Conservation (phyloP, 2,329 filamentous ascomycete species). For the Drechslerella dactyloides region DNA sequence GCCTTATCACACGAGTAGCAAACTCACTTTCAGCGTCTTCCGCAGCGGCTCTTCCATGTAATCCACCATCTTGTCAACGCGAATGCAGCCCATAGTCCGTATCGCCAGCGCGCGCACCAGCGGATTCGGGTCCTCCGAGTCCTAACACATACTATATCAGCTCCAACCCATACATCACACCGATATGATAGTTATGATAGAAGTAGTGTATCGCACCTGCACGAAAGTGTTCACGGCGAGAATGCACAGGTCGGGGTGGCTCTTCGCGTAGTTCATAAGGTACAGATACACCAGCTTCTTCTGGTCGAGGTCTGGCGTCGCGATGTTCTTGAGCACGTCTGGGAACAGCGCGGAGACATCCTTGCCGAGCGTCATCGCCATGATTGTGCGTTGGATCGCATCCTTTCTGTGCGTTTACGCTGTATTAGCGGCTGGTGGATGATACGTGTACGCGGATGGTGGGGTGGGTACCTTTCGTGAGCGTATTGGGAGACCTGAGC, state of each 20-base stretch:
- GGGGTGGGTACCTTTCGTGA: constrained; percentile 73
- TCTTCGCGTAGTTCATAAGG: constrained; percentile 99
- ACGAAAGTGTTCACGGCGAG: constrained; percentile 99
- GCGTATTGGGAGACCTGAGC: constrained; percentile 84
- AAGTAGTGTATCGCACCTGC: constrained; percentile 61
- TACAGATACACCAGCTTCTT: constrained; percentile 99
- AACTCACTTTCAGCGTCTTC: constrained; percentile 73
- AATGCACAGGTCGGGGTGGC: constrained; percentile 97
- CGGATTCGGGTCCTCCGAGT: constrained; percentile 97
- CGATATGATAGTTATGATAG: not conserved
- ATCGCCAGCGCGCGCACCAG: constrained; percentile 93
- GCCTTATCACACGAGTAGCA: not conserved
- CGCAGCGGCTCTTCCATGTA: constrained; percentile 98
- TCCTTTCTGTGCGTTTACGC: constrained; percentile 73
- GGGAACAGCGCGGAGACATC: constrained; percentile 97
- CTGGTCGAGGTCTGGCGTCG: constrained; percentile 90
- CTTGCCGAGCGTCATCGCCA: constrained; percentile 99
- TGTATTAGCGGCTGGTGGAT: not conserved
- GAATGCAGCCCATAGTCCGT: constrained; percentile 96
- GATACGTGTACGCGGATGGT: not conserved
- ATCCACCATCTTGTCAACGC: constrained; percentile 99
- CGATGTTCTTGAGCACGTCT: constrained; percentile 98
- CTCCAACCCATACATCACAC: not conserved
- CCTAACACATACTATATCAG: constrained; percentile 58
- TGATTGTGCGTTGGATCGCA: constrained; percentile 99